Base-by-base conservation (phyloP, 164 flowering plant species). In the Magnolia kwangsiensis region DNA sequence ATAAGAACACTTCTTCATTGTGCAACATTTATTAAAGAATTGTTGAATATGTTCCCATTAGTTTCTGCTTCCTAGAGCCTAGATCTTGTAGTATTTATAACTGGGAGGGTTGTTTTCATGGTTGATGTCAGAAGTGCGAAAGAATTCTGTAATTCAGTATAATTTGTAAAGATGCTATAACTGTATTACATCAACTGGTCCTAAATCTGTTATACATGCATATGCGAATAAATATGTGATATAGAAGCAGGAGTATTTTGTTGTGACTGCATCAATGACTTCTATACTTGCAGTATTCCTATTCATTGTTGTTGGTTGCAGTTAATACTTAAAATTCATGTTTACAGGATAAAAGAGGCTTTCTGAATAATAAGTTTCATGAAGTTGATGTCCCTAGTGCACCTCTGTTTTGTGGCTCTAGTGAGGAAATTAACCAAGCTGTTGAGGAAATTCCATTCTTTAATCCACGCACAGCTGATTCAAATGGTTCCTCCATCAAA, bases 311-410 rank as follows among this genome's bases (percentile, higher is more conserved):
- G 19, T 29, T 37, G 8, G 50, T 68, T 68, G 31, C 71, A 4
- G 69, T 3, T 66, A 27, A 31, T 37, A 6, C 18, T 1, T 2
- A 11, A 11, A 55, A 11, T 55, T 16, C 61, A 55, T 55, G 37
- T 14, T 72, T 4, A n/a, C 37, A 31, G 72, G 49, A 8, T 64
- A 74, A 75, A 14, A 82, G 77, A 80, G 75, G 78, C 37, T 23
- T 73, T 66, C 82, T 66, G 63, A 82, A 69, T 64, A 81, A 69
- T 37, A 87, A 82, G 76, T 72, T 80, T 27, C 80, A 82, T 76
- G 88, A 86, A 79, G 88, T 80, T 68, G 91, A 88, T 75, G 75
- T 86, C 64, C 91, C 96, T 0, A 94, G 91, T 86, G 98, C 98
- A 55, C 96, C 96, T 79, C 96, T 94, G 18, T 80, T 94, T 78